Percentiles rank a stretch among this genome's conserved stretches.
Evolutionary conservation across 495 filamentous ascomycete species (phyloP).

Genomic region (Podospora bellae-mahoneyi): DNA sequence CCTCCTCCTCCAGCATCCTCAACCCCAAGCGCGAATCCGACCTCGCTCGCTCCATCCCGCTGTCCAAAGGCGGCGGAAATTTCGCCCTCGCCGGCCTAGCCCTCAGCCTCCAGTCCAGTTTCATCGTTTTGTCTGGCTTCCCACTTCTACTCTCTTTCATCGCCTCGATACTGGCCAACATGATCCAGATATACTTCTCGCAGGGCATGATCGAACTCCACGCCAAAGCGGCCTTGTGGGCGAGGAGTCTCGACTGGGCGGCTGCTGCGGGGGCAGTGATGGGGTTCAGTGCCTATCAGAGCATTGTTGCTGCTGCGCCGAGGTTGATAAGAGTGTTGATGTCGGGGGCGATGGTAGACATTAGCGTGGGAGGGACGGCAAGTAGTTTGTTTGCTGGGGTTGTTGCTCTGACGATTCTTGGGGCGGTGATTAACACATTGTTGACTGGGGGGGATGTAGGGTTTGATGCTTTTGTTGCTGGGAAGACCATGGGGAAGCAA

Average conservation of each 20-base stretch:
- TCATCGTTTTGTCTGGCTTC: slow-evolving; percentile 26
- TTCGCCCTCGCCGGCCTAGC: slow-evolving; percentile 20
- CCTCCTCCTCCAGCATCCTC: slow-evolving; percentile 12
- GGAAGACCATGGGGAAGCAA: slow-evolving; percentile 2
- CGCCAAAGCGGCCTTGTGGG: slow-evolving; percentile 27
- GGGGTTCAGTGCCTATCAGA: slow-evolving; percentile 17
- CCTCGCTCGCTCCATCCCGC: slow-evolving; percentile 13
- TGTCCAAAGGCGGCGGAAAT: slow-evolving; percentile 22
- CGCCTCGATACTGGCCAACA: slow-evolving; percentile 21
- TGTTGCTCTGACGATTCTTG: slow-evolving; percentile 19
- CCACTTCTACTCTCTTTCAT: slow-evolving; percentile 22
- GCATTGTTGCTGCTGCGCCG: slow-evolving; percentile 13
- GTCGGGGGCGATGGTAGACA: slow-evolving; percentile 6
- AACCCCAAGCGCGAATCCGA: slow-evolving; percentile 11
- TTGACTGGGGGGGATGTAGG: slow-evolving; percentile 23
- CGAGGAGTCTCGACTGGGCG: slow-evolving; percentile 30
- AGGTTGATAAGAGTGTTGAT: slow-evolving; percentile 16
- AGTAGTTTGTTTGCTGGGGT: slow-evolving; percentile 24
- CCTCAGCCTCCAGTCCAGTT: slow-evolving; percentile 23
- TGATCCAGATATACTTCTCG: slow-evolving; percentile 25
- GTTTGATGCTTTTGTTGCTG: slow-evolving; percentile 15
- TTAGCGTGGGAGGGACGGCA: slow-evolving; percentile 18
- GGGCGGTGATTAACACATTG: slow-evolving; percentile 26
- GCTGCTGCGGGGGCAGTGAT: slow-evolving; percentile 21
- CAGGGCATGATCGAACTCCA: slow-evolving; percentile 14